These are phyloP conservation scores for Cymodocea nodosa DNA, from an alignment of 116 monocot species.

Conservation along the genomic window DNA sequence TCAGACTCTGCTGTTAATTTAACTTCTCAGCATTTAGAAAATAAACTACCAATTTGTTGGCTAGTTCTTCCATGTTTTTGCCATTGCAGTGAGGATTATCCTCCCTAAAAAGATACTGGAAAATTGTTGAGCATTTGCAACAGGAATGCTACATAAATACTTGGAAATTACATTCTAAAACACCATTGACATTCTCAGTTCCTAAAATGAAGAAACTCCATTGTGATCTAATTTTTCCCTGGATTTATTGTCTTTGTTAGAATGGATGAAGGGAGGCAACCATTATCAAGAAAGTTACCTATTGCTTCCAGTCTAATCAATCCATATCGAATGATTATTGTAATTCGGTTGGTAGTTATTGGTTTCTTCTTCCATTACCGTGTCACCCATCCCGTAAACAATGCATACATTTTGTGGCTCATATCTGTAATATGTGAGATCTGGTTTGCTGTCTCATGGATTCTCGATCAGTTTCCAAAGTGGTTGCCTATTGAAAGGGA, in stretches of 20 bases:
- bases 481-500: conserved; percentile 90
- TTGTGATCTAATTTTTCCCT: not conserved
- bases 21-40: too few species aligned
- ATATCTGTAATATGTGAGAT: conserved; percentile 85
- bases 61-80: too few species aligned
- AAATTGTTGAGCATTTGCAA: too few species aligned
- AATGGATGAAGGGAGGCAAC: conserved; percentile 94
- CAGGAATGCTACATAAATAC: too few species aligned
- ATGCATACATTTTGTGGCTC: conserved; percentile 81
- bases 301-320: conserved; percentile 76
- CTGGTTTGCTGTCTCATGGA: conserved; percentile 88
- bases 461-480: conserved; percentile 92
- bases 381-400: conserved; percentile 58
- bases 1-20: too few species aligned
- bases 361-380: conserved; percentile 90
- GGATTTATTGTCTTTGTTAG: conserved; percentile 15
- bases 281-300: conserved; percentile 79
- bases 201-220: too few species aligned
- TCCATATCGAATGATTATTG: conserved; percentile 86
- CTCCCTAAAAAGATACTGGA: too few species aligned
- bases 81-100: too few species aligned
- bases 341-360: conserved; percentile 70
- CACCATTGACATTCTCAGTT: too few species aligned
- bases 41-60: too few species aligned
- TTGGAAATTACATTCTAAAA: too few species aligned